Base-by-base conservation (phyloP, 306 rosid genomes). In the Comarum palustre region DNA sequence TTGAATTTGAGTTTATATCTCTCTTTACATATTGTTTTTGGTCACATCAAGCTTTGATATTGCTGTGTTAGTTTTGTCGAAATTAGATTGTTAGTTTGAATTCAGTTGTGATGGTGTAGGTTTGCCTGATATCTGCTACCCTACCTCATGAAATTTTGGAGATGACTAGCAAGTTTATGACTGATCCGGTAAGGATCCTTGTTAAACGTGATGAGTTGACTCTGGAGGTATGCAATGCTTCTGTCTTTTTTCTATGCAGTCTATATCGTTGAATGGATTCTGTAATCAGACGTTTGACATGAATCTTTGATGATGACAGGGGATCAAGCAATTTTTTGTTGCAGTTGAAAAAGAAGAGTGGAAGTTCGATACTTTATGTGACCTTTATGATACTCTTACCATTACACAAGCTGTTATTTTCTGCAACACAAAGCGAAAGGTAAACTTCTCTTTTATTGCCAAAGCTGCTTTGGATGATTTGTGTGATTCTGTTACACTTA, bases 181-280 rank as follows among this genome's bases (percentile, higher is more conserved):
- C 99, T n/a, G 99, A 95, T 71, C 97, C 99, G 71, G 90, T 95
- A 55, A 84, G 96, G 81, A 95, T 95, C 81, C 99, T 95, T 73
- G 99, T 95, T 67, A 95, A 95, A 76, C 97, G 97, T 88, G 99
- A 95, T 88, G 99, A 95, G 75, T 86, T 95, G 89, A 95, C 99
- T 43, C 74, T 95, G 82, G 99, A 95, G 96, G 99, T 90, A 70
- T 59, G 84, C 68, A 58, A 32, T 69, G 17, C 14, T 74, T 79
- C 57, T 60, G 32, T 51, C 31, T 66, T 16, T 76, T 51, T 76
- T 51, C 64, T 24, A 34, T 74, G 39, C 55, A 27, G 38, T 36
- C 10, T 68, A 3, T 58, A 3, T 3, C 6, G n/a, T 16, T 25
- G 11, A 25, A 36, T 11, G 34, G 39, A 55, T 24, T 68, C 41